Evolutionary conservation across 495 filamentous ascomycete species (phyloP).

Genomic region (Tuber umbilicatum): DNA sequence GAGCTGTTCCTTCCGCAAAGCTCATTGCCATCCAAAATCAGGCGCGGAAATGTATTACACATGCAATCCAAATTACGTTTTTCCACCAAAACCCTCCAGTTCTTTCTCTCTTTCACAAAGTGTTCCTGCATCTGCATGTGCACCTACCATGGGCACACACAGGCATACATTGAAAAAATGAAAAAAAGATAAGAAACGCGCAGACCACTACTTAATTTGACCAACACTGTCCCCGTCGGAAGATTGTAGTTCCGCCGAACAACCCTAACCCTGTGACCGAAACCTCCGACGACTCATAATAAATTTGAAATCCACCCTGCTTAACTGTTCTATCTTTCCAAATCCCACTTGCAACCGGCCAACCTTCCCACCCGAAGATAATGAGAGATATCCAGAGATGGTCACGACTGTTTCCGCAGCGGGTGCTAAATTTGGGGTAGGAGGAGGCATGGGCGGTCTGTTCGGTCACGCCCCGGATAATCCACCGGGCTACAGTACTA

Average conservation of each 20-base stretch:
- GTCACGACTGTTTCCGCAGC: conserved; percentile 29
- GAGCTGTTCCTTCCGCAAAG: background rate
- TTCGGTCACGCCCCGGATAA: conserved; percentile 32
- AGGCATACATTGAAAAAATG: background rate
- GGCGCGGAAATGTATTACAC: background rate
- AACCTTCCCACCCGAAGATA: background rate
- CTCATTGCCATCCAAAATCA: background rate
- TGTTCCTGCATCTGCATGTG: background rate
- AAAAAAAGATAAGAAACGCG: background rate
- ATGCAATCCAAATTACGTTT: background rate
- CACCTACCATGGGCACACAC: background rate
- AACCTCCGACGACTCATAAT: background rate
- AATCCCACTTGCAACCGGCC: background rate
- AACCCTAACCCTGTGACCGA: background rate
- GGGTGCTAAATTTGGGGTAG: conserved; percentile 27
- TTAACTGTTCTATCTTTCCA: background rate
- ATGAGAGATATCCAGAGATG: conserved; percentile 36
- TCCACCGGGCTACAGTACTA: conserved; percentile 40
- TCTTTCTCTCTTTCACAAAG: background rate
- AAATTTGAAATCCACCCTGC: background rate
- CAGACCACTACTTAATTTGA: background rate
- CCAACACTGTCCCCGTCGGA: background rate
- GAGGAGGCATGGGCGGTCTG: conserved; percentile 21
- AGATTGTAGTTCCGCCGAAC: background rate
- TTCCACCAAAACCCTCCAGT: background rate